phyloP scores from a whole-genome alignment of 2,329 filamentous ascomycete species.

The Fusarium haematococcum region DNA sequence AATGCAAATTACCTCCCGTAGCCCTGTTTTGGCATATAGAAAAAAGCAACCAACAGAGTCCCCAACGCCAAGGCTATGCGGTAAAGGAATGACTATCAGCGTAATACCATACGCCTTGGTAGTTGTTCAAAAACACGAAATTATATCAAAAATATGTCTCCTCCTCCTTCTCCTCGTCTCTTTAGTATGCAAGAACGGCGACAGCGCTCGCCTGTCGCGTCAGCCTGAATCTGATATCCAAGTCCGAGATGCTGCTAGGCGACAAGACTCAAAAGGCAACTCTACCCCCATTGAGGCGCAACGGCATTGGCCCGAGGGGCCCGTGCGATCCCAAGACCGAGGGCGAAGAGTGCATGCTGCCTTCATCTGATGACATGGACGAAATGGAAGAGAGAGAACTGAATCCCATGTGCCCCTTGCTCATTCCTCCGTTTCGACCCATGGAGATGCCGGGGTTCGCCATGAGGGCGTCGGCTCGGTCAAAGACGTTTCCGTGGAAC shows the following conservation, averaged over 20 bases:
- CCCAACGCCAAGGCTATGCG: conserved; percentile 46
- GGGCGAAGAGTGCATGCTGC: conserved; percentile 47
- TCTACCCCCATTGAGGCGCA: conserved; percentile 54
- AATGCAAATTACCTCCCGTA: conserved; percentile 34
- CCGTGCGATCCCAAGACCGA: conserved; percentile 49
- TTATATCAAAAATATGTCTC: conserved; percentile 14
- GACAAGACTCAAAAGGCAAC: conserved; percentile 48
- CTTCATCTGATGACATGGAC: conserved; percentile 56
- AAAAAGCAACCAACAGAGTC: conserved; percentile 8
- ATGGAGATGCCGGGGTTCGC: conserved; percentile 69
- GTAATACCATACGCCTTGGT: conserved; percentile 28
- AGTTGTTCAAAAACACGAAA: conserved; percentile 29
- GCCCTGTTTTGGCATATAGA: conserved; percentile 26
- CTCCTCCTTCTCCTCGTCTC: conserved; percentile 12
- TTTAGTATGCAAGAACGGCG: conserved; percentile 28
- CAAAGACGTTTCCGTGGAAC: conserved; percentile 70
- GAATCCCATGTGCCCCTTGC: conserved; percentile 55
- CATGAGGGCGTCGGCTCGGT: conserved; percentile 69
- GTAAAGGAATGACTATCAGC: conserved; percentile 40
- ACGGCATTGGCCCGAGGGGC: conserved; percentile 47
- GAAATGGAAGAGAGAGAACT: conserved; percentile 56
- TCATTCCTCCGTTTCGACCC: conserved; percentile 63
- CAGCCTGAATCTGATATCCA: conserved; percentile 21
- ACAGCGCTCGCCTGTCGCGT: conserved; percentile 9
- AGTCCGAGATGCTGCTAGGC: conserved; percentile 7